A percentile compares a stretch with the other conserved stretches of the same genome.
These are phyloP conservation scores for Tolypocladium tropicale DNA, from an alignment of 2,329 filamentous ascomycete species.

Conservation along the genomic window DNA sequence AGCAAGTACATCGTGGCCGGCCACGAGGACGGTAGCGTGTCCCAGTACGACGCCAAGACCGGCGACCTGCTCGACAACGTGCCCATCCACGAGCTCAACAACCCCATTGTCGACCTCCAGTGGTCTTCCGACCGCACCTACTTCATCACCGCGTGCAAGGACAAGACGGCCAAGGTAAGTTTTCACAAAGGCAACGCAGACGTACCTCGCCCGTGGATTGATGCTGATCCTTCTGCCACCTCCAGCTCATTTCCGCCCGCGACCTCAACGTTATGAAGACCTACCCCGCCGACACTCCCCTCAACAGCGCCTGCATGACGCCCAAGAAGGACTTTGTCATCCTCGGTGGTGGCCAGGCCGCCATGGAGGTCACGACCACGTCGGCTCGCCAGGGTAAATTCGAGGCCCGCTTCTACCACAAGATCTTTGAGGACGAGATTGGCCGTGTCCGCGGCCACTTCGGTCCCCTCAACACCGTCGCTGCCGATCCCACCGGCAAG, in stretches of 20 bases:
- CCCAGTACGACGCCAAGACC: constrained; percentile 84
- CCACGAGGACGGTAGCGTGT: constrained; percentile 91
- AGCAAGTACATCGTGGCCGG: constrained; percentile 94
- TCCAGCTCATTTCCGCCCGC: constrained; percentile 67
- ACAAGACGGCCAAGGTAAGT: constrained; percentile 84
- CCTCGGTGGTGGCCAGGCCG: constrained; percentile 93
- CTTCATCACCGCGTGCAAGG: constrained; percentile 96
- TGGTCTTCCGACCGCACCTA: constrained; percentile 91
- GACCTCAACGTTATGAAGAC: constrained; percentile 90
- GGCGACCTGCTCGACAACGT: constrained; percentile 75
- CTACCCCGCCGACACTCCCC: constrained; percentile 82
- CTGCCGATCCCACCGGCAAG: constrained; percentile 82
- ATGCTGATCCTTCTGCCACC: constrained; percentile 5
- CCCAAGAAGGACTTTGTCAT: constrained; percentile 97
- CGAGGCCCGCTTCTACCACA: constrained; percentile 99
- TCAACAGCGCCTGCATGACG: constrained; percentile 92
- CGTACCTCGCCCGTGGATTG: too few species aligned
- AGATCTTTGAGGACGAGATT: constrained; percentile 98
- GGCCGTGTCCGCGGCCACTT: constrained; percentile 96
- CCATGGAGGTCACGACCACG: constrained; percentile 97
- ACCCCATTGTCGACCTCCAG: constrained; percentile 83
- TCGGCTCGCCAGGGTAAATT: constrained; percentile 95
- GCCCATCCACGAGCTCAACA: constrained; percentile 76
- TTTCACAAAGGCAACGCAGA: neutral
- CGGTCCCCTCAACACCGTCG: constrained; percentile 92